phyloP scores from a whole-genome alignment of 495 filamentous ascomycete species.

The Penicillium chermesinum region DNA sequence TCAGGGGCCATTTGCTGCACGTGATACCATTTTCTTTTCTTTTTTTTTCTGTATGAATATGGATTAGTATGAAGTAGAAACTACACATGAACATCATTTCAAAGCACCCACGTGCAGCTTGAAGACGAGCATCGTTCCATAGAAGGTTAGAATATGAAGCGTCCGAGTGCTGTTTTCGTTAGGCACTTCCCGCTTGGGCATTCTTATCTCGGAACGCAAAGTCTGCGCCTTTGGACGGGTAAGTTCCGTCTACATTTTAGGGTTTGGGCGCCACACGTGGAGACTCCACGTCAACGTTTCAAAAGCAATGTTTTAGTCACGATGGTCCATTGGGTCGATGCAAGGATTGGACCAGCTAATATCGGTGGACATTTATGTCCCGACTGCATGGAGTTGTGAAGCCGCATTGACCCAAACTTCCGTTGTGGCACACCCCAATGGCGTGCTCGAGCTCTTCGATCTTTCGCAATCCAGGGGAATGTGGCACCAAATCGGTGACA shows the following conservation, averaged over 20 bases:
- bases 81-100: no score
- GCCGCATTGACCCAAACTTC: slow-evolving; percentile 6
- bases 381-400: neutral
- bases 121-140: neutral
- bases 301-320: neutral
- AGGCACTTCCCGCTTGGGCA: neutral
- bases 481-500: slow-evolving; percentile 13
- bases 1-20: neutral
- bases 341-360: no score
- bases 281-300: slow-evolving; percentile 6
- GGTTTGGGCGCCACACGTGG: slow-evolving; percentile 8
- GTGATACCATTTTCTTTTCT: neutral
- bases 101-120: no score
- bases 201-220: neutral
- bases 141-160: neutral
- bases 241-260: neutral
- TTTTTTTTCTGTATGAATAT: neutral
- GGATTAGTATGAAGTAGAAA: no score
- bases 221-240: neutral
- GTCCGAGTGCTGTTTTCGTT: no score
- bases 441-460: slow-evolving; percentile 18
- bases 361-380: neutral
- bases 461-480: slow-evolving; percentile 19
- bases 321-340: no score
- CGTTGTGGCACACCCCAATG: slow-evolving; percentile 9